Conservation (phyloP, 352 stramenopile species). For the Phytophthora palmivora region DNA sequence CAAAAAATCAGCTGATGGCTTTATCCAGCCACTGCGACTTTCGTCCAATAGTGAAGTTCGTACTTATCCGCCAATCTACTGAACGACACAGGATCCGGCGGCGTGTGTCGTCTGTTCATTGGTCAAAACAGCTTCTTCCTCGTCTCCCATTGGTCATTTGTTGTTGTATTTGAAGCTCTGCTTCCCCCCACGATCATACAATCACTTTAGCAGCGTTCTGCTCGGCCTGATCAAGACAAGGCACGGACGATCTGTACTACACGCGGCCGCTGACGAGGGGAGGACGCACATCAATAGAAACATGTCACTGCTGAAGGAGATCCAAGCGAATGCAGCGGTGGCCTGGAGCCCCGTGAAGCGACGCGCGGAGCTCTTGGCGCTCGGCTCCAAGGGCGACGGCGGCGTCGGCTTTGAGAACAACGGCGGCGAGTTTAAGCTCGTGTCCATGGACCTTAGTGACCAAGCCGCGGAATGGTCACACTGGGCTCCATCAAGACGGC, state of each 20-base stretch:
- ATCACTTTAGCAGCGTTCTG: slow-evolving; percentile 29
- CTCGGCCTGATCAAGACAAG: slow-evolving; percentile 21
- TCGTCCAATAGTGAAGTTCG: background rate
- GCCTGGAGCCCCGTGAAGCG: slow-evolving; percentile 88
- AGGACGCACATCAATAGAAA: slow-evolving; percentile 8
- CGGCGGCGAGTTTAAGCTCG: slow-evolving; percentile 98
- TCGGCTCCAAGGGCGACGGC: slow-evolving; percentile 95
- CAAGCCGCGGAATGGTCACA: slow-evolving; percentile 70
- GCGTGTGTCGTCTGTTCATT: slow-evolving; percentile 48
- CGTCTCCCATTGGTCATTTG: slow-evolving; percentile 11
- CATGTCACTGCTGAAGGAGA: slow-evolving; percentile 93
- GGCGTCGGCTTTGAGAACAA: slow-evolving; percentile 98
- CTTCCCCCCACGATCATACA: slow-evolving; percentile 32
- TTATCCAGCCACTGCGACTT: background rate
- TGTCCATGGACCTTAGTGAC: slow-evolving; percentile 93
- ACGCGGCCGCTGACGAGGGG: slow-evolving; percentile 4
- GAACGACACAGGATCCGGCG: slow-evolving; percentile 4
- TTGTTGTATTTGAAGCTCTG: slow-evolving; percentile 6
- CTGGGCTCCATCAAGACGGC: slow-evolving; percentile 91
- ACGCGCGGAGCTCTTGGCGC: slow-evolving; percentile 80
- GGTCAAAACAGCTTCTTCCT: slow-evolving; percentile 20
- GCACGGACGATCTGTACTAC: slow-evolving; percentile 8
- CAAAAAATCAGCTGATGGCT: background rate
- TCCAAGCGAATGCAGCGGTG: slow-evolving; percentile 89
- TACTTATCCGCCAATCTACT: background rate